Base-by-base conservation (phyloP, 805 yeast genomes). In the Ogataea zsoltii region DNA sequence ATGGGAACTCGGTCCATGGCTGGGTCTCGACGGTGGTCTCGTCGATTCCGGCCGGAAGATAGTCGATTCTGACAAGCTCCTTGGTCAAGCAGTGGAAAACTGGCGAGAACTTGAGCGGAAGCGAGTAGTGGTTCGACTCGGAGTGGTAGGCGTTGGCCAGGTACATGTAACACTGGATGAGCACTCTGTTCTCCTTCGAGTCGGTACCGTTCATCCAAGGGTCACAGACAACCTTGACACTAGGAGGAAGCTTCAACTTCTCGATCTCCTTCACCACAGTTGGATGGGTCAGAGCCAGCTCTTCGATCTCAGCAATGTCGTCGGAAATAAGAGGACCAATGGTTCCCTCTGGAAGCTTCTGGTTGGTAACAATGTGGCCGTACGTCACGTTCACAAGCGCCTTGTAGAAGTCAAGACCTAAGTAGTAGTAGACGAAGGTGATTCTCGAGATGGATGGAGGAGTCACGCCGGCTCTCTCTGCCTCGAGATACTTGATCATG, bases 171-270 rank as follows among this genome's bases (percentile, higher is more conserved):
- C 83, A 82, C 69, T 84, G 90, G 51, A 82, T 71, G 70, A 82
- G 69, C n/a, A 81, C 77, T 65, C 83, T 76, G 35, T 63, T 70
- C 60, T 82, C 87, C 48, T 74, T 67, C 38, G 77, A 68, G 28
- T 80, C 82, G 28, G 89, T 82, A 58, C 92, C 95, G 63, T 87
- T 85, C 76, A 85, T 87, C 95, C 96, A 87, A 42, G 91, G 88
- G 62, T 85, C 92, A 60, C 76, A 76, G 55, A 81, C 75, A 39
- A 83, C 82, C 29, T 63, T 56, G 52, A 61, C 68, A 63, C 76
- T 62, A 60, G 69, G 60, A 49, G 90, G 91, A 47, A 85, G 70
- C 53, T 80, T 74, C 66, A 85, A 72, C 63, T 84, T 83, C 47
- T 72, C 85, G 55, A 84, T 72, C 64, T 85, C 90, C 19, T 82